A percentile compares a stretch with the other conserved stretches of the same genome.
Evolutionary conservation across 1,284 basidiomycete genomes (phyloP).

Genomic region (Wolfiporia cocos): DNA sequence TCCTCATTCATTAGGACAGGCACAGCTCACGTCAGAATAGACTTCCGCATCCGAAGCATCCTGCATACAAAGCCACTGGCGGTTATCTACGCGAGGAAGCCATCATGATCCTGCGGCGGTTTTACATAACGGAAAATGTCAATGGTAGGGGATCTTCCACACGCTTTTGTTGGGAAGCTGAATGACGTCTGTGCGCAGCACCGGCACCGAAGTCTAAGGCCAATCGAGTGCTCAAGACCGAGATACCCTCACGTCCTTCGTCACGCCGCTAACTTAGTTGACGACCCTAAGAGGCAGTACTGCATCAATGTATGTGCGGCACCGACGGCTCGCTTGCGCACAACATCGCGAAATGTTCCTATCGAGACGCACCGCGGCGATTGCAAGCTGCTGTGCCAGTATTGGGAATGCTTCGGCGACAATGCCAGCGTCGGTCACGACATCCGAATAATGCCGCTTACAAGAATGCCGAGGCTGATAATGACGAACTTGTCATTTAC

Average conservation of each 20-base stretch:
- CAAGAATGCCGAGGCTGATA: too few species aligned
- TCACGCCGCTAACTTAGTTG: not conserved
- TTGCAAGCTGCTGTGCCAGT: too few species aligned
- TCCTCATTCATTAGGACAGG: not conserved
- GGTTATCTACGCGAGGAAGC: slow-evolving; percentile 91
- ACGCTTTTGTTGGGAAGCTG: slow-evolving; percentile 2
- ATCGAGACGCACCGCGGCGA: too few species aligned
- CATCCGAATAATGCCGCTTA: too few species aligned
- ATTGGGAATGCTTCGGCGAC: too few species aligned
- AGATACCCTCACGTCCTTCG: slow-evolving; percentile 36
- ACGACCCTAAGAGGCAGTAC: too few species aligned
- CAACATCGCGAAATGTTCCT: too few species aligned
- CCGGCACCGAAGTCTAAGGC: slow-evolving; percentile 72
- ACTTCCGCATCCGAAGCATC: slow-evolving; percentile 63
- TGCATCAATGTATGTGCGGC: too few species aligned
- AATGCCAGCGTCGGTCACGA: too few species aligned
- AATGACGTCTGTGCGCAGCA: slow-evolving; percentile 37
- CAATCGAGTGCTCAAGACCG: slow-evolving; percentile 70
- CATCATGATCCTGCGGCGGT: slow-evolving; percentile 90
- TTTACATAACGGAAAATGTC: slow-evolving; percentile 93
- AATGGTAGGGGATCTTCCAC: slow-evolving; percentile 58
- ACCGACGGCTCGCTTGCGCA: too few species aligned
- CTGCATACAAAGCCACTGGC: slow-evolving; percentile 71
- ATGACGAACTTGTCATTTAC: too few species aligned
- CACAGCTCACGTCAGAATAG: slow-evolving; percentile 27